phyloP scores from a whole-genome alignment of 306 rosid species.

The Cucurbita ficifolia region DNA sequence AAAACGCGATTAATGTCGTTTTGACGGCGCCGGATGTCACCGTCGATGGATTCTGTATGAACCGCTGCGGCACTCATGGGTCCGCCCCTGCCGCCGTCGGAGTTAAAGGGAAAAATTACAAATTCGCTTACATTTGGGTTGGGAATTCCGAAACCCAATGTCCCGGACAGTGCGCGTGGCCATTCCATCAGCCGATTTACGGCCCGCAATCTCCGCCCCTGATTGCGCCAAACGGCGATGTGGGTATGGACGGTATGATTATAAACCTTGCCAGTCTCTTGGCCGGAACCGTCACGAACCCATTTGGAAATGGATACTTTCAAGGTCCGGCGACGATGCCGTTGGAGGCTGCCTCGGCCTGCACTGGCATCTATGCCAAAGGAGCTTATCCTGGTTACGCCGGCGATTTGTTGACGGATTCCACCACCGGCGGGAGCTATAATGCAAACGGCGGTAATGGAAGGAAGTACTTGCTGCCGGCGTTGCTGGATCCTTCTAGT shows the following conservation, averaged over 20 bases:
- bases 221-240: constrained; percentile 54
- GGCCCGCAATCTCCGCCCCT: constrained; percentile 46
- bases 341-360: constrained; percentile 54
- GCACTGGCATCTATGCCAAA: constrained; percentile 46
- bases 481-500: constrained; percentile 42
- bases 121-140: constrained; percentile 66
- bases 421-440: constrained; percentile 47
- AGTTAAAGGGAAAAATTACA: constrained; percentile 21
- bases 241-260: constrained; percentile 53
- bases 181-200: constrained; percentile 52
- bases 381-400: constrained; percentile 72
- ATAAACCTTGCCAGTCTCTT: constrained; percentile 48
- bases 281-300: constrained; percentile 71
- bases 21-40: constrained; percentile 58
- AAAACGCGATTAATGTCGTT: constrained; percentile 52
- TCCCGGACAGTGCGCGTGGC: constrained; percentile 71
- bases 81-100: constrained; percentile 8
- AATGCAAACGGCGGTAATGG: constrained; percentile 48
- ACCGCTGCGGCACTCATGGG: constrained; percentile 72
- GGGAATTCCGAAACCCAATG: constrained; percentile 65
- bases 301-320: constrained; percentile 59
- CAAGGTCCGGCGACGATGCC: constrained; percentile 51
- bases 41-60: constrained; percentile 52
- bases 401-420: constrained; percentile 35
- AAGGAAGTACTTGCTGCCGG: constrained; percentile 52